Base-by-base conservation (phyloP, 345 rosid genomes). In the Populus simonii region DNA sequence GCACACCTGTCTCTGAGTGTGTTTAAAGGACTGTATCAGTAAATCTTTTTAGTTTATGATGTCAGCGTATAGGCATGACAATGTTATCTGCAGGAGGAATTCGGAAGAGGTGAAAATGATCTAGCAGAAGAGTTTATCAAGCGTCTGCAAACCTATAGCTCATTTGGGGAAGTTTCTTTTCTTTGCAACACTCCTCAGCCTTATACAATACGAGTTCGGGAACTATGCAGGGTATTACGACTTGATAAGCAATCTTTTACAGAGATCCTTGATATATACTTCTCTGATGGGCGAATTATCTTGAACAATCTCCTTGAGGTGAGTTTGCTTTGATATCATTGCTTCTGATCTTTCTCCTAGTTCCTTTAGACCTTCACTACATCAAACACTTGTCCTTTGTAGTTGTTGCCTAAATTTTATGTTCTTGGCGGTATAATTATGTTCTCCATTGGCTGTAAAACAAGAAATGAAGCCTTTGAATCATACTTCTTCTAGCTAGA, bases 101-200 rank as follows among this genome's bases (percentile, higher is more conserved):
- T 87, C 38, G 84, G 85, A 66, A 86, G 68, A 76, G 86, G 78
- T 73, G 88, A 81, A 74, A 77, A 82, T 75, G 89, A 82, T 36
- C 85, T 73, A 43, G 68, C 41, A 70, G 89, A 69, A 47, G 83
- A 75, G 76, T 29, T 76, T 72, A 75, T 76, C 17, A 47, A n/a
- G 66, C 57, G 10, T 62, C 83, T 84, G 29, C 83, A 78, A 51
- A 43, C 84, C 20, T 68, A 88, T 71, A 76, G 86, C 70, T 87
- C 96, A 3, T 88, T 92, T 78, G 94, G 97, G 12, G 96, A 89
- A 83, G 81, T 89, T 80, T 86, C 96, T 33, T 88, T 94, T 71
- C 88, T 92, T 13, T 90, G 94, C 87, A 91, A 89, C 61, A 85
- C 87, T 72, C 89, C 91, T 81, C 89, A 91, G 81, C 88, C 92